Evolutionary conservation across 257 asterid genomes (phyloP), one percentile per base, ranked within the genome.

Genomic region (Apocynum venetum): DNA sequence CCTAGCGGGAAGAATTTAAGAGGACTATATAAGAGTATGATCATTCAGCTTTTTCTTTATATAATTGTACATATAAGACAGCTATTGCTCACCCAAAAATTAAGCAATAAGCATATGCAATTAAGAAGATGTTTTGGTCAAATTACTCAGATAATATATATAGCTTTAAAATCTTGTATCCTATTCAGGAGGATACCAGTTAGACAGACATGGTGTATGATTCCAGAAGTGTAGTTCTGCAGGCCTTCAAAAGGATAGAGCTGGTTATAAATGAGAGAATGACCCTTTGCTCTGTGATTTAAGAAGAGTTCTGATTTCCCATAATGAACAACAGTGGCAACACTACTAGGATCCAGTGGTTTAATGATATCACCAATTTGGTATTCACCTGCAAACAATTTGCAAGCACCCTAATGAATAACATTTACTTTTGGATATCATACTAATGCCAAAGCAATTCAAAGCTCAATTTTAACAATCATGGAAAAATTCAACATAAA

Each of bases 151-250:
- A 40, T 31, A 71, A 71, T 36, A 71, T 6, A 41, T 36, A 53
- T 41, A 64, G 14, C 44, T 65, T 63, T 41, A 49, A 31, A 63
- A 53, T 41, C 65, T 52, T 38, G 49, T 40, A 3, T 25, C 68
- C 12, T 40, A 5, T 4, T 17, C 10, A 35, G 40, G n/a, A 73
- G 60, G 74, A 61, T 85, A 93, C 98, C 99, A 44, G 88, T 87
- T 66, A 95, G 95, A 47, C 90, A 96, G 71, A 88, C 97, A 71
- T 95, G 99, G 84, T 95, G 99, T 72, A 95, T 93, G 75, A 93
- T 90, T 70, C 99, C 97, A 3, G 99, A 93, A 77, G 98, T 91
- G 88, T 95, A 95, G 80, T 95, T 95, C 76, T 82, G 85, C 81
- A 95, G 89, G 52, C 98, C 97, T 77, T 88, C 78, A 72, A 84